Conservation (phyloP, 2,329 filamentous ascomycete genomes). For the Pezicula radicicola region DNA sequence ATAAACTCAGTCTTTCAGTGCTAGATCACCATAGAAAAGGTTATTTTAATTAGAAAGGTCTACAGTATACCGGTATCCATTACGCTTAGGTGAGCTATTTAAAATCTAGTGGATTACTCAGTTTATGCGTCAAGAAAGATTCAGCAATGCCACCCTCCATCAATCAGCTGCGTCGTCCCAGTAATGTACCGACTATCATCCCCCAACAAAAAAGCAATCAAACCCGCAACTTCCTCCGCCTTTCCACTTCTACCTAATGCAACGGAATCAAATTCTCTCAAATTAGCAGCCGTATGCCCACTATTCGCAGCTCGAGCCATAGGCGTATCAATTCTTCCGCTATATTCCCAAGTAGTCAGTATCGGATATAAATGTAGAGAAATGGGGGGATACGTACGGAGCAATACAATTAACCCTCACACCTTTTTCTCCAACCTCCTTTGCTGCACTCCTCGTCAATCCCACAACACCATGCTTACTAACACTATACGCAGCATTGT, state of each 20-base stretch:
- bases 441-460: constrained; percentile 25
- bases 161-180: constrained; percentile 2
- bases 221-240: constrained; percentile 26
- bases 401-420: constrained; percentile 13
- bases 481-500: constrained; percentile 24
- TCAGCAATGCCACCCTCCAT: constrained; percentile 5
- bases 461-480: constrained; percentile 30
- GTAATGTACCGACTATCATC: constrained; percentile 1
- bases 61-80: no score
- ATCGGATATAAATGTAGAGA: not conserved
- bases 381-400: constrained; percentile 9
- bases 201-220: constrained; percentile 8
- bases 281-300: not conserved
- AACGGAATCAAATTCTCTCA: not conserved
- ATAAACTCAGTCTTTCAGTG: no score
- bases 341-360: not conserved
- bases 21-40: no score
- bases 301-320: not conserved
- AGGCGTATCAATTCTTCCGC: constrained; percentile 2
- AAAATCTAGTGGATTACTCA: no score
- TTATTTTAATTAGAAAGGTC: no score
- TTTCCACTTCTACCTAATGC: constrained; percentile 15
- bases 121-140: not conserved
- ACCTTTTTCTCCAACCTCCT: constrained; percentile 19
- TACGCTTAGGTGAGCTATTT: no score